Evolutionary conservation across 1,284 basidiomycete species (phyloP), one percentile per base, ranked within the genome.

Genomic region (Irpex sp.): DNA sequence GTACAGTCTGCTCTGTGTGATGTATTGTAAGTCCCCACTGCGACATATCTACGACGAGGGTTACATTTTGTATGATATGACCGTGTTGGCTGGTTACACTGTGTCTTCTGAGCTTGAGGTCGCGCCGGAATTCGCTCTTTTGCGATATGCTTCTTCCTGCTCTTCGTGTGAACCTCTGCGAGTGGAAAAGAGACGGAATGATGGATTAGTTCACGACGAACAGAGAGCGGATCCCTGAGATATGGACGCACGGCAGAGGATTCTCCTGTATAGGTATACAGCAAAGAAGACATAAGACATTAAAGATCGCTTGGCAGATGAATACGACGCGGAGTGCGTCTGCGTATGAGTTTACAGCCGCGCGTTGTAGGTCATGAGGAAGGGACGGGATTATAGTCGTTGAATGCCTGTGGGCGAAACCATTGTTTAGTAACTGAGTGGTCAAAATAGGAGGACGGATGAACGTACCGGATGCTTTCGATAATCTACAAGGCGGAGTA

Each of bases 241-340:
- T 66, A 45, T 54, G 59, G 65, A 85, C 92, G 81, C 80, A 94
- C 92, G 94, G 92, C 74, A 94, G 79, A 43, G 86, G 82, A 77
- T 91, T 92, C 78, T 96, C 94, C 82, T 94, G 89, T 68, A 96
- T 95, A 4, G 93, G 91, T 73, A 95, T 74, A 77, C 89, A 92
- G 84, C 86, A 82, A 85, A 87, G 81, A 78, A 95, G 88, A 56
- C 88, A 87, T 67, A 94, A 77, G 77, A 94, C 77, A 74, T 91
- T 91, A 75, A 91, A 82, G 38, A 86, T 92, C 72, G 88, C 86
- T 78, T 91, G 93, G 77, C 91, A 92, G 72, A 96, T 89, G 84
- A 99, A 99, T 69, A 98, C 96, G 75, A 92, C 90, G 76, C 90
- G 90, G 75, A 99, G 85, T 63, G 96, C 95, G 77, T 91, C 89